These are phyloP conservation scores for Colletotrichum liriopes DNA, from an alignment of 2,329 filamentous ascomycete genomes.

Conservation along the genomic window DNA sequence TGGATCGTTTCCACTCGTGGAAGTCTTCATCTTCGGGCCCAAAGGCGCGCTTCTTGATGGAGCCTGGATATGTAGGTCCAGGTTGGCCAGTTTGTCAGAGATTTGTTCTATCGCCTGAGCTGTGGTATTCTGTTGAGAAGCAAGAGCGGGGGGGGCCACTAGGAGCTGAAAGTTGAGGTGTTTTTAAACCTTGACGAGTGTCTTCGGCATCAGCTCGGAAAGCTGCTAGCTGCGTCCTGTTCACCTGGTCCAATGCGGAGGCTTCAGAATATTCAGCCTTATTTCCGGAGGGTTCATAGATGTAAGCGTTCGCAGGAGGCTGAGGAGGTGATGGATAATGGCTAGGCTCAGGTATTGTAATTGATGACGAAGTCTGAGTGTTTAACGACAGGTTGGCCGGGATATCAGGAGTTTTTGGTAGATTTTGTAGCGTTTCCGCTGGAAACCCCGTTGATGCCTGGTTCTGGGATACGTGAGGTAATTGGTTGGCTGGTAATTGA, in stretches of 20 bases:
- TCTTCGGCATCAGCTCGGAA: neutral
- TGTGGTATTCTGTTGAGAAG: neutral
- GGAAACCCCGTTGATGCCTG: neutral
- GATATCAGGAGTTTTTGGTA: neutral
- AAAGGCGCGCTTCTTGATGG: neutral
- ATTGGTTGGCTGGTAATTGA: neutral
- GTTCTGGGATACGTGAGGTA: neutral
- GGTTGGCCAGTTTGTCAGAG: neutral
- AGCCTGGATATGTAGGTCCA: neutral
- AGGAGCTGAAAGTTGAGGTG: neutral
- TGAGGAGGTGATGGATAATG: neutral
- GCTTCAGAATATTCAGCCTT: no score
- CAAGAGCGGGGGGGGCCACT: neutral
- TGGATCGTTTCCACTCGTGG: conserved; percentile 22
- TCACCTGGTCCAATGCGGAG: no score
- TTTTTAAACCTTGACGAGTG: neutral
- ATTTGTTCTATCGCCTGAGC: neutral
- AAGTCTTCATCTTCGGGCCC: conserved; percentile 8
- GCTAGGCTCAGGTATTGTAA: neutral
- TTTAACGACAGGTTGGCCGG: neutral
- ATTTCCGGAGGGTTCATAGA: neutral
- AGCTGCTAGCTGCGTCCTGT: neutral
- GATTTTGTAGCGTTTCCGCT: neutral
- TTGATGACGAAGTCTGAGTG: no score
- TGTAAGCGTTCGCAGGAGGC: neutral